These are phyloP conservation scores for Pseudonectria buxi DNA, from an alignment of 2,329 filamentous ascomycete genomes.

Conservation along the genomic window DNA sequence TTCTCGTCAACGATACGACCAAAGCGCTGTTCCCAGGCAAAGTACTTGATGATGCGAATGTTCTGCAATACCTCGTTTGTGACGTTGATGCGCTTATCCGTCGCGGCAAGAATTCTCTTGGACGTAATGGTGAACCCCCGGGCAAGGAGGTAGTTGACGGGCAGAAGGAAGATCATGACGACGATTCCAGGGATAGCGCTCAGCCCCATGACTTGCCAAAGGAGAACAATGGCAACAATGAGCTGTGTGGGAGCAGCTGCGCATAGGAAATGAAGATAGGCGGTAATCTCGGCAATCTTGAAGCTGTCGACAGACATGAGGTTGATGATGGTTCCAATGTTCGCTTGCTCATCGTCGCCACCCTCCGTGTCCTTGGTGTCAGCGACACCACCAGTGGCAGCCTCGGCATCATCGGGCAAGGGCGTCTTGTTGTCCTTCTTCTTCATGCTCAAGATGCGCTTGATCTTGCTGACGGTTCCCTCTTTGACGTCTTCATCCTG, in stretches of 20 bases:
- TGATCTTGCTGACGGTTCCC: conserved; percentile 42
- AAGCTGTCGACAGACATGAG: conserved; percentile 99
- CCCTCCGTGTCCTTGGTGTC: conserved; percentile 30
- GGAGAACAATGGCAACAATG: conserved; percentile 67
- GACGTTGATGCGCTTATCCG: conserved; percentile 90
- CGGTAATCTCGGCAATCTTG: conserved; percentile 91
- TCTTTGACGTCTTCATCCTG: conserved; percentile 29
- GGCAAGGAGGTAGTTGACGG: conserved; percentile 84
- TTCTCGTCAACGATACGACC: conserved; percentile 83
- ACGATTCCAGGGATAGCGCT: conserved; percentile 91
- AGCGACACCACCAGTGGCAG: conserved; percentile 27
- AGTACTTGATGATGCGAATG: conserved; percentile 98
- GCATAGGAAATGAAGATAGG: conserved; percentile 94
- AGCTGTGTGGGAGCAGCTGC: conserved; percentile 87
- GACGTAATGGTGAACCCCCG: conserved; percentile 79
- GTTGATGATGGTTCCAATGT: conserved; percentile 97
- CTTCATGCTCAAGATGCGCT: conserved; percentile 53
- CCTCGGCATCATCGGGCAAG: conserved; percentile 27
- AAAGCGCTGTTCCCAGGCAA: conserved; percentile 95
- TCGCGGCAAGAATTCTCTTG: conserved; percentile 85
- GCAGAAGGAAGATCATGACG: conserved; percentile 82
- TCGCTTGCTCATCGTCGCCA: conserved; percentile 65
- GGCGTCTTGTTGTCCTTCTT: conserved; percentile 47
- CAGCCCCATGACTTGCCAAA: conserved; percentile 85
- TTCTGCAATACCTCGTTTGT: conserved; percentile 97